These are phyloP conservation scores for Quercus agrifolia DNA, from an alignment of 306 rosid genomes.

Conservation along the genomic window DNA sequence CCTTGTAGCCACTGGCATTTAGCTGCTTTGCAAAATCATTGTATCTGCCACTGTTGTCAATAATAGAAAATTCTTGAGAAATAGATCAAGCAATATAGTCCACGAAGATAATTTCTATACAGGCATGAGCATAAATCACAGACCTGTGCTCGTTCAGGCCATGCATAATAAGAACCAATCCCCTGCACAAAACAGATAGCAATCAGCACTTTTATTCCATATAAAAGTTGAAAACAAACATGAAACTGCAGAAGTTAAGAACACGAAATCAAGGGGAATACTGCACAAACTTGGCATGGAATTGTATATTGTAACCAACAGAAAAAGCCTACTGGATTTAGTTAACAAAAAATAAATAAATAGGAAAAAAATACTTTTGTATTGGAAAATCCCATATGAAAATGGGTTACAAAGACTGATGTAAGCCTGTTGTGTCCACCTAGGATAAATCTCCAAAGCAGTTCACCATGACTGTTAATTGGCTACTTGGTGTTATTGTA, in stretches of 20 bases:
- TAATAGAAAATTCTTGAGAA: constrained; percentile 20
- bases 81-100: background rate
- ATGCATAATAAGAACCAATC: constrained; percentile 75
- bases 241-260: background rate
- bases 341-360: background rate
- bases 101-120: background rate
- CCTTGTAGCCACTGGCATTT: constrained; percentile 80
- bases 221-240: background rate
- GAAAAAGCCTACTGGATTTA: background rate
- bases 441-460: background rate
- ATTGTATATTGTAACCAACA: background rate
- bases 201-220: constrained; percentile 6
- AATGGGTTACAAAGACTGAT: background rate
- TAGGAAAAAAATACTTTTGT: background rate
- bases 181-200: constrained; percentile 55
- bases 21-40: constrained; percentile 71
- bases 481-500: background rate
- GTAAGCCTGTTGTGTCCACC: background rate
- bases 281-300: background rate
- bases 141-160: constrained; percentile 98
- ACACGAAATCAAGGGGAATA: background rate
- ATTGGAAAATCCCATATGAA: background rate
- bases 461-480: background rate
- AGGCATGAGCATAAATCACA: constrained; percentile 13
- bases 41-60: constrained; percentile 71